Conservation (phyloP, 495 filamentous ascomycete species). For the Opeltia flavorubescens region DNA sequence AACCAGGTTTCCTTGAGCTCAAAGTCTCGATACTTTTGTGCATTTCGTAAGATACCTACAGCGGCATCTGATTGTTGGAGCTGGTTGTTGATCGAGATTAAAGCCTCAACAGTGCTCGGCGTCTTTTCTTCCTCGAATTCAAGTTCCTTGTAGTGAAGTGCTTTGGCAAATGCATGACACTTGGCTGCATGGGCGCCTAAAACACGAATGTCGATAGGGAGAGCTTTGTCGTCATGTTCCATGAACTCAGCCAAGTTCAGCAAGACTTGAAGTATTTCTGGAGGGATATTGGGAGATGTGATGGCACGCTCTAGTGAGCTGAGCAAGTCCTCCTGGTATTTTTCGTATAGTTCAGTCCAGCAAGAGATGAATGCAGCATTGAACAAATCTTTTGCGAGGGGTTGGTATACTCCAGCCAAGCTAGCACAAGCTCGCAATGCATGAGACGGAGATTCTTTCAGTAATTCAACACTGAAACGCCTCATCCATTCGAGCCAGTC, state of each 20-base stretch:
- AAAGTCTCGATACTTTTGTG: conserved; percentile 85
- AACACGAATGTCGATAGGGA: conserved; percentile 91
- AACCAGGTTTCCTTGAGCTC: conserved; percentile 97
- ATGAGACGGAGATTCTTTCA: conserved; percentile 92
- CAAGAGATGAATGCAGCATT: conserved; percentile 98
- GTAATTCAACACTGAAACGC: conserved; percentile 83
- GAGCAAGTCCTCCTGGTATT: conserved; percentile 89
- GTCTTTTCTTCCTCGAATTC: conserved; percentile 97
- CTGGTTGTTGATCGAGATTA: conserved; percentile 98
- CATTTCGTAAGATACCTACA: conserved; percentile 89
- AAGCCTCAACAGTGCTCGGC: conserved; percentile 83
- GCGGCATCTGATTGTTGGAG: conserved; percentile 94
- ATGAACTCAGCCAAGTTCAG: conserved; percentile 98
- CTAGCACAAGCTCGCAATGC: conserved; percentile 86
- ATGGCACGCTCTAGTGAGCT: conserved; percentile 90
- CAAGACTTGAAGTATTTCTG: conserved; percentile 85
- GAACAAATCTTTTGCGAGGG: conserved; percentile 84
- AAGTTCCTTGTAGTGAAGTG: conserved; percentile 95
- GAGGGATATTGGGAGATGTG: conserved; percentile 81
- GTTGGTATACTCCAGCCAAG: conserved; percentile 78
- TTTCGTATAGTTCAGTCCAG: conserved; percentile 93
- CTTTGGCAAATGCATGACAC: conserved; percentile 96
- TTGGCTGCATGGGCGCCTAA: conserved; percentile 85
- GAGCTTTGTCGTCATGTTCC: conserved; percentile 97
- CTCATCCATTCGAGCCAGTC: conserved; percentile 99